Evolutionary conservation across 1,284 basidiomycete genomes (phyloP), one percentile per base, ranked within the genome.

Genomic region (Malassezia arunalokei): DNA sequence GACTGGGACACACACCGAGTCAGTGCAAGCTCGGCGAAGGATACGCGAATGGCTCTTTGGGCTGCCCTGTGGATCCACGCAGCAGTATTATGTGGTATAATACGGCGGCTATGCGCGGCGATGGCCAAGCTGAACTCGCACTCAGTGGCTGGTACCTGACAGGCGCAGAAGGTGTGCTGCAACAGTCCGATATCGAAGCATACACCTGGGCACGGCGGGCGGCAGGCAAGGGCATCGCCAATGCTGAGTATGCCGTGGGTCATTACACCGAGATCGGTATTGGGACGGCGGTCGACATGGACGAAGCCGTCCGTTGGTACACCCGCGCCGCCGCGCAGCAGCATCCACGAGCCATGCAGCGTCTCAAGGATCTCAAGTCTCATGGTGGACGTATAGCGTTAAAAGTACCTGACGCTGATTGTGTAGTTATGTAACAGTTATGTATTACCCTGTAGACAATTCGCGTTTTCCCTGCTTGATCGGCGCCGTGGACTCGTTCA

Each of bases 71-170:
- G 43, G 92, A 98, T 74, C 89, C 94, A 7, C 81, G 84, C 48
- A 79, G 87, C 52, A 89, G 86, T 43, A 96, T 99, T 63, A 90
- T 87, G 3, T 99, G 94, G 92, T 96, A 96, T 74, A 96, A 92
- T 24, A 89, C 87, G 68, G 92, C 94, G 8, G 91, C 92, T 15
- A 88, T 92, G 75, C 89, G 90, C 73, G 91, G 89, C 6, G 85
- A 92, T 72, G 78, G 87, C 1, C 90, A 96, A 73, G 88, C 89
- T 2, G 94, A 98, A 76, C 79, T 99, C 45, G 91, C 92, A 12
- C 76, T 98, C 56, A 90, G 86, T 61, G 94, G 94, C 28, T 98
- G 94, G 94, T 99, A 96, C 76, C 77, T 96, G 53, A 40, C 88
- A n/a, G 74, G 74, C 0, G 64, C 68, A 60, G 92, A 96, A 71